Evolutionary conservation across 371 early-diverging fungal genomes (phyloP), one percentile per base, ranked within the genome.

Genomic region (Mycotypha africana): DNA sequence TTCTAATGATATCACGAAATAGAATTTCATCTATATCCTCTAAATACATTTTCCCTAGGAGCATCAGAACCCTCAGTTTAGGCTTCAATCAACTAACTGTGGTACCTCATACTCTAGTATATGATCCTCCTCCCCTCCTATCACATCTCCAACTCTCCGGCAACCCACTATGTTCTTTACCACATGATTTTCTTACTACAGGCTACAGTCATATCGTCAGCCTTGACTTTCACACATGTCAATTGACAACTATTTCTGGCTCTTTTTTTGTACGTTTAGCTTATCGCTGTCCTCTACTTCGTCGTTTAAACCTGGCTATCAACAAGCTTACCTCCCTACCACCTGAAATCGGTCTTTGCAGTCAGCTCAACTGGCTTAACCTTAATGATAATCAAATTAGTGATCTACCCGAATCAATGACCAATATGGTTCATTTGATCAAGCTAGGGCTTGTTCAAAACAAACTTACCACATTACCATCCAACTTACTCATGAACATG

Each of bases 371-470:
- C 38, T 85, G 85, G 86, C 76, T 88, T 14, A 88, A 85, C 47
- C 51, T 85, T 9, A 80, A 80, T 23, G 85, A 82, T 53, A 88
- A 88, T 61, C 64, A 62, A 22, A 47, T 88, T n/a, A 53, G 41
- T n/a, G 38, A 58, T 2, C 41, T 88, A 1, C 85, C 88, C 1
- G 45, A 56, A 9, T 55, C 70, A 7, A 65, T 88, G 46, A 62
- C 67, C 3, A 56, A 70, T 20, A 58, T 88, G 40, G 54, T 51
- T 11, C 59, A 60, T 10, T 57, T 88, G 1, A 81, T 83, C 40
- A 85, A 84, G 51, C 61, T 85, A 31, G 86, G 85, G 1, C 54
- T 88, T 22, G 88, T 81, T 6, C 79, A 78, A 47, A 88, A 88
- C 60, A 45, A 60, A 9, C 49, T 88, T 3, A 45, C 51, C n/a